phyloP scores from a whole-genome alignment of 2,329 filamentous ascomycete species.

The Sporothrix globosa region DNA sequence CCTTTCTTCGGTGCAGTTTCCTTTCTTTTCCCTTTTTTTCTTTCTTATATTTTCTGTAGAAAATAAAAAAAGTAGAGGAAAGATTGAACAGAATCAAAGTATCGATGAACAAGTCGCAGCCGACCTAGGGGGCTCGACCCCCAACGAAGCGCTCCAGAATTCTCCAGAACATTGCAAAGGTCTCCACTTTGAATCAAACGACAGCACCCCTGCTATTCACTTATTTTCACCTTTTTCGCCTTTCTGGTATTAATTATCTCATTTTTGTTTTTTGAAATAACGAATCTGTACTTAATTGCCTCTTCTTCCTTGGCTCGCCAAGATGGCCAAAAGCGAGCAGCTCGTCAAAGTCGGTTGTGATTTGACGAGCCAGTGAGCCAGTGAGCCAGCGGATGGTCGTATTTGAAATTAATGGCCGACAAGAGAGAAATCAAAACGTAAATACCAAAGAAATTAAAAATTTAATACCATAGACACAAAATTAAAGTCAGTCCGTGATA shows the following conservation, averaged over 20 bases:
- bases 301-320: background rate
- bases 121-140: background rate
- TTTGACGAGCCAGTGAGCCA: background rate
- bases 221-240: no score
- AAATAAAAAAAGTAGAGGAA: background rate
- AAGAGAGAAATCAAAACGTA: background rate
- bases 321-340: background rate
- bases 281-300: no score
- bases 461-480: no score
- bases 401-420: slow-evolving; percentile 23
- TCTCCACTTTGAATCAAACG: background rate
- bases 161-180: slow-evolving; percentile 14
- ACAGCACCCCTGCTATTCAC: background rate
- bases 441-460: no score
- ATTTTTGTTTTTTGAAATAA: no score
- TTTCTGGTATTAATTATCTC: no score
- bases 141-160: slow-evolving; percentile 15
- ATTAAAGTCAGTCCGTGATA: background rate
- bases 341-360: background rate
- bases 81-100: no score
- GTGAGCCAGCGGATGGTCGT: background rate
- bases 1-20: no score
- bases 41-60: background rate
- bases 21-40: no score
- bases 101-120: background rate